A percentile compares a stretch with the other conserved stretches of the same genome.
These are phyloP conservation scores for Melanomma pulvis-pyrius DNA, from an alignment of 495 filamentous ascomycete species.

Conservation along the genomic window DNA sequence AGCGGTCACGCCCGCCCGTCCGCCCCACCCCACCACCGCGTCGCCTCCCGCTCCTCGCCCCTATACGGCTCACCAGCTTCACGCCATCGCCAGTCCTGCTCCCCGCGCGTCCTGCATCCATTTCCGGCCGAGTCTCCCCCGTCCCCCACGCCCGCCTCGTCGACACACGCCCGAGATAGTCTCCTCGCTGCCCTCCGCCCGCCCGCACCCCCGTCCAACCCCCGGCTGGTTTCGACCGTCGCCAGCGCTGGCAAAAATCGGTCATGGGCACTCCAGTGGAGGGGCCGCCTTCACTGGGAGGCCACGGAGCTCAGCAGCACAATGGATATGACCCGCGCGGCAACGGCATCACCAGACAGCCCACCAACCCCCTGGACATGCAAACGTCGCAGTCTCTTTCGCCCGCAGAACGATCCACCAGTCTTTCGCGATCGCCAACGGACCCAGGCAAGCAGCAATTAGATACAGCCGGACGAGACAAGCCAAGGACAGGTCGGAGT, in stretches of 20 bases:
- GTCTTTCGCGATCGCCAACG: slow-evolving; percentile 7
- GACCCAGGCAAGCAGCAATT: slow-evolving; percentile 18
- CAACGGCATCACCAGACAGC: slow-evolving; percentile 32
- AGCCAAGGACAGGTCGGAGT: slow-evolving; percentile 26
- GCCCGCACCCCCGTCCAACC: background rate
- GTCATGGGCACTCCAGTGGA: slow-evolving; percentile 40
- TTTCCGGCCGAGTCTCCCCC: background rate
- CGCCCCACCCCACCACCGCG: slow-evolving; percentile 7
- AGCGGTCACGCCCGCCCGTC: slow-evolving; percentile 1
- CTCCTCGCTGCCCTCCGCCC: background rate
- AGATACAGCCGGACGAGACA: slow-evolving; percentile 4
- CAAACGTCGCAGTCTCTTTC: slow-evolving; percentile 4
- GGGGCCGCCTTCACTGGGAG: slow-evolving; percentile 38
- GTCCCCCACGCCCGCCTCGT: background rate
- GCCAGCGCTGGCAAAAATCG: slow-evolving; percentile 13
- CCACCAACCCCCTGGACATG: slow-evolving; percentile 24
- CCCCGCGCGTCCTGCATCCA: background rate
- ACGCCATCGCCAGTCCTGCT: background rate
- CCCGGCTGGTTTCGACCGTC: background rate
- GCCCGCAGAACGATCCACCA: slow-evolving; percentile 8
- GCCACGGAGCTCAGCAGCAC: slow-evolving; percentile 26
- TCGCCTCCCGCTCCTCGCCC: background rate
- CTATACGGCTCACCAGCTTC: background rate
- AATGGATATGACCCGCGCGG: slow-evolving; percentile 31
- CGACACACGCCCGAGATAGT: slow-evolving; percentile 2